Evolutionary conservation across 345 rosid genomes (phyloP).

Genomic region (Tarenaya hassleriana): DNA sequence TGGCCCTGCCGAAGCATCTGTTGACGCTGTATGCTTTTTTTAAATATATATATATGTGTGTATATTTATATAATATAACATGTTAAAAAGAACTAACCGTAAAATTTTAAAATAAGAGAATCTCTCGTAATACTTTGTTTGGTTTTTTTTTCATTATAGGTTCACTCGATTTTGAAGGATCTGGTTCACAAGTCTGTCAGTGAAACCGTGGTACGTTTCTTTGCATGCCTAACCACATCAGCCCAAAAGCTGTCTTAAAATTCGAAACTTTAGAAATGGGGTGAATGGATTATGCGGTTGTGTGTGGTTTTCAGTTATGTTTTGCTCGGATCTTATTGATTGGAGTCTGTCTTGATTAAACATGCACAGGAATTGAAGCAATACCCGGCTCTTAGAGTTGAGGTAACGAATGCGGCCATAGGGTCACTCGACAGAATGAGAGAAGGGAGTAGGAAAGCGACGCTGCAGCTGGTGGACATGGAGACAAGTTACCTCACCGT

Average conservation of each 20-base stretch:
- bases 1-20: conserved; percentile 99
- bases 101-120: no score
- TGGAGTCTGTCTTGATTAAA: conserved; percentile 17
- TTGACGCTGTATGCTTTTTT: conserved; percentile 79
- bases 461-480: conserved; percentile 94
- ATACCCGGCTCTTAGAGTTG: conserved; percentile 92
- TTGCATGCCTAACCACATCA: no score
- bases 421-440: conserved; percentile 93
- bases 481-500: conserved; percentile 90
- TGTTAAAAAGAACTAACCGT: no score
- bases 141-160: conserved; percentile 34
- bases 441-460: conserved; percentile 81
- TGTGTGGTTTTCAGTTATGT: no score
- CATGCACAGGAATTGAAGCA: conserved; percentile 82
- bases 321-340: background rate
- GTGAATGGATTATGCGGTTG: no score
- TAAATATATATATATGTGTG: no score
- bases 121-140: background rate
- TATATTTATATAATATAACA: no score
- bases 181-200: conserved; percentile 88
- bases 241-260: no score
- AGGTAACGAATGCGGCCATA: conserved; percentile 81
- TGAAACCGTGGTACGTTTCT: conserved; percentile 75
- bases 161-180: conserved; percentile 88
- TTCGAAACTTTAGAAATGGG: conserved; percentile 5